Base-by-base conservation (phyloP, 2,329 filamentous ascomycete species). In the Thelonectria discophora region DNA sequence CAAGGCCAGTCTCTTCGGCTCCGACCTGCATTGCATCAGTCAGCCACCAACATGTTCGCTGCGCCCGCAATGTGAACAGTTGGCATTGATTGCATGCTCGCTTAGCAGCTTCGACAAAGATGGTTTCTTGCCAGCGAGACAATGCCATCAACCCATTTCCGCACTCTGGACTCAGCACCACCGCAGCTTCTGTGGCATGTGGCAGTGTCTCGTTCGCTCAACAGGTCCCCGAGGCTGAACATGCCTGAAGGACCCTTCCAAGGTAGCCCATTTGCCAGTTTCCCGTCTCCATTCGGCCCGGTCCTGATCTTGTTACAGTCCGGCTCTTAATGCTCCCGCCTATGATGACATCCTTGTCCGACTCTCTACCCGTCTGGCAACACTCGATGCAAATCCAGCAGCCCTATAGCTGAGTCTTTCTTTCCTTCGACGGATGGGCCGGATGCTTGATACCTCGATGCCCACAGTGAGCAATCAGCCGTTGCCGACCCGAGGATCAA, bases 201-300 rank as follows among this genome's bases (percentile, higher is more conserved):
- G 42, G 42, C 42, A 24, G 34, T 20, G 42, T 13, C 18, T 45
- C 18, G 42, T 45, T 45, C 18, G 42, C 42, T 45, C 18, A 45
- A 45, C 20, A 45, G 4, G 40, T 30, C 34, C 18, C 42, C 7
- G 42, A 21, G 20, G 42, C 42, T 45, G 39, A 20, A 12, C 42
- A 20, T 9, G 8, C 13, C 20, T 32, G 39, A 13, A 30, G 17
- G 11, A 47, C 13, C 18, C 21, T 43, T 20, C 39, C 32, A 20
- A 43, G 45, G 24, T 55, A 30, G 39, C 47, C 32, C 18, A 46
- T 47, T 20, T 20, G n/a, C 47, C 20, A 13, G 17, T 45, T 45
- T 21, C 20, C n/a, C 21, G 30, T 20, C 21, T 32, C 39, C 46
- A 60, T 55, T 60, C 58, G 52, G 58, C 58, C 58, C 58, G 52